A percentile compares a stretch with the other conserved stretches of the same genome.
phyloP scores from a whole-genome alignment of 2,329 filamentous ascomycete species.

The Colletotrichum noveboracense region DNA sequence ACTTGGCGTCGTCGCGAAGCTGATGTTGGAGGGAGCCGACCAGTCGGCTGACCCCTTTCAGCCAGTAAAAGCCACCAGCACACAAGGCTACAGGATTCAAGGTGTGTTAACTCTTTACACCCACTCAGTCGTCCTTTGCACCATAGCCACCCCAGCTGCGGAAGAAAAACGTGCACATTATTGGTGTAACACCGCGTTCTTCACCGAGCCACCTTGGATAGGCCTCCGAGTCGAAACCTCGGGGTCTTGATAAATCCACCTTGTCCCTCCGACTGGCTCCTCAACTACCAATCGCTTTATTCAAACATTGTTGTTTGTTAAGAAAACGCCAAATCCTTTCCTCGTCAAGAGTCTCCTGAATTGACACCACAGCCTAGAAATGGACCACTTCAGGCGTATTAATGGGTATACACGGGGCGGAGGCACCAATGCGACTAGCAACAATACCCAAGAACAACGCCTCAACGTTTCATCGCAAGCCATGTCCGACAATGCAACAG shows the following conservation, averaged over 20 bases:
- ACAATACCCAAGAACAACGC: background rate
- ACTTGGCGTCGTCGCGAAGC: background rate
- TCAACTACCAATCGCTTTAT: background rate
- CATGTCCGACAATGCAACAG: background rate
- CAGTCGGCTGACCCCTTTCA: background rate
- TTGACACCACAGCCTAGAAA: background rate
- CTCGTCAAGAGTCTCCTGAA: background rate
- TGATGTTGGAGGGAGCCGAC: background rate
- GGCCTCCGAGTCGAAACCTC: background rate
- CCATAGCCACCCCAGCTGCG: background rate
- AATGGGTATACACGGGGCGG: background rate
- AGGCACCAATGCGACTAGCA: background rate
- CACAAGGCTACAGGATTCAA: background rate
- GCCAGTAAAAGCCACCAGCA: background rate
- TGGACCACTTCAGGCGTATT: background rate
- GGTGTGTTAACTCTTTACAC: background rate
- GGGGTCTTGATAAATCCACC: background rate
- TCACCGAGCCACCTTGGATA: background rate
- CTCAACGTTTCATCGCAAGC: background rate
- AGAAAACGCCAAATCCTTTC: rapidly evolving
- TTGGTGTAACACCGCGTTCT: background rate
- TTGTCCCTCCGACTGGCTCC: background rate
- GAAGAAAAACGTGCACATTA: background rate
- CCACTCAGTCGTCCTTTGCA: background rate
- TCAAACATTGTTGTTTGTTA: background rate